phyloP scores from a whole-genome alignment of 306 rosid genomes.

The Cyclanthera cordifolia region DNA sequence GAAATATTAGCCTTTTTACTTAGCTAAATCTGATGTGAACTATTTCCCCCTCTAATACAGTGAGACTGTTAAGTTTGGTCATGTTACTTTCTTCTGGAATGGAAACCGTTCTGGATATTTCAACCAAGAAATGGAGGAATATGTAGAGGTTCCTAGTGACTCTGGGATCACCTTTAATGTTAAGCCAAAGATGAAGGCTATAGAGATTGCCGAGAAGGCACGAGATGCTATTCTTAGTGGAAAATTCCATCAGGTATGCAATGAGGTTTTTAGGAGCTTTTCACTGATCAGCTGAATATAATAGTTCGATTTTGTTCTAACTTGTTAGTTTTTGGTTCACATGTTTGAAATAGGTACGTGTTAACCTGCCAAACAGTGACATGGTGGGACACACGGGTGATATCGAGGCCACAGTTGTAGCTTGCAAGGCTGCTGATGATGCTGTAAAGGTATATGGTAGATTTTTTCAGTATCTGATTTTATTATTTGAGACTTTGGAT shows the following conservation, averaged over 20 bases:
- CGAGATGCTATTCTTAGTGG: slow-evolving; percentile 81
- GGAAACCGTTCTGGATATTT: slow-evolving; percentile 96
- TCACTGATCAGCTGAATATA: background rate
- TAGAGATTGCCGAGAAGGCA: slow-evolving; percentile 79
- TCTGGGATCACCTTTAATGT: slow-evolving; percentile 81
- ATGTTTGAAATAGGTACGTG: slow-evolving; percentile 54
- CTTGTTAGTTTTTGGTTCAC: background rate
- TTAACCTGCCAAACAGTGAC: slow-evolving; percentile 92
- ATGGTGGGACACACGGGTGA: slow-evolving; percentile 98
- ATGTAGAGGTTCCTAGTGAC: slow-evolving; percentile 92
- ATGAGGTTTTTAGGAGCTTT: slow-evolving; percentile 1
- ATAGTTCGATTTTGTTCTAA: background rate
- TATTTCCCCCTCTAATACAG: slow-evolving; percentile 24
- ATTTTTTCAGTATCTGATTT: background rate
- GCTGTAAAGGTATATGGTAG: slow-evolving; percentile 67
- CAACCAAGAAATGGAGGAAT: slow-evolving; percentile 56
- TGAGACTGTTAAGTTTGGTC: slow-evolving; percentile 97
- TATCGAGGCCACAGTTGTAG: slow-evolving; percentile 81
- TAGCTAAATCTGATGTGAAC: background rate
- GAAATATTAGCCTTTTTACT: background rate
- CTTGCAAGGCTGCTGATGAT: slow-evolving; percentile 92
- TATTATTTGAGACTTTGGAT: background rate
- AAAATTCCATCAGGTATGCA: slow-evolving; percentile 55
- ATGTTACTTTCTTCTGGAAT: slow-evolving; percentile 97
- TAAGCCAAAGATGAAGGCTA: slow-evolving; percentile 82